phyloP scores from a whole-genome alignment of 2,329 filamentous ascomycete genomes.

The Westerdykella ornata region DNA sequence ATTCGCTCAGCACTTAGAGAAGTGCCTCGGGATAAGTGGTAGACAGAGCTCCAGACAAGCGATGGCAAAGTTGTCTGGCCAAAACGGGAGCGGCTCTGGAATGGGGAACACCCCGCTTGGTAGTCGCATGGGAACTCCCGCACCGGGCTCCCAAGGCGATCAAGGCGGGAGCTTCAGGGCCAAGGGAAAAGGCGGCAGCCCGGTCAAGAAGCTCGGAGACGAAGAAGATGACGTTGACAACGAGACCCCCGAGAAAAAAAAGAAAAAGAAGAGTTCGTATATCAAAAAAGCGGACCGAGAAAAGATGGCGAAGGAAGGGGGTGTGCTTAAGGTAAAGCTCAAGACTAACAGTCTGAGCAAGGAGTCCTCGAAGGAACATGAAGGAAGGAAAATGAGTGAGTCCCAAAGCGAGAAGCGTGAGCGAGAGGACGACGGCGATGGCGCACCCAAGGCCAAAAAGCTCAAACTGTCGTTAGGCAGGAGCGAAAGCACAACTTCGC shows the following conservation, averaged over 20 bases:
- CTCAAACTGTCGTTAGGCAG: constrained; percentile 27
- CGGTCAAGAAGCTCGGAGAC: constrained; percentile 25
- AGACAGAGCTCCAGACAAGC: constrained; percentile 46
- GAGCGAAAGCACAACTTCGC: constrained; percentile 1
- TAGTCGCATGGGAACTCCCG: constrained; percentile 39
- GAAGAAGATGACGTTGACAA: constrained; percentile 38
- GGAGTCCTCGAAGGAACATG: constrained; percentile 13
- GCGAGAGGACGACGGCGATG: constrained; percentile 24
- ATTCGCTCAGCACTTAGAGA: constrained; percentile 56
- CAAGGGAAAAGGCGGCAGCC: constrained; percentile 30
- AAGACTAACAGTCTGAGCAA: constrained; percentile 20
- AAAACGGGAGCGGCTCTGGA: constrained; percentile 35
- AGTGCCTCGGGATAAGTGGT: constrained; percentile 53
- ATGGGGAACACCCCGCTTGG: constrained; percentile 38
- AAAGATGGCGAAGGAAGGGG: constrained; percentile 14
- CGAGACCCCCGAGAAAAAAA: constrained; percentile 41
- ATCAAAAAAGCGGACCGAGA: constrained; percentile 38
- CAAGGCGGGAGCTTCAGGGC: constrained; percentile 19
- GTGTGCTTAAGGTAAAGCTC: constrained; percentile 29
- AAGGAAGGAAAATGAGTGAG: background rate
- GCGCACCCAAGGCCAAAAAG: constrained; percentile 34
- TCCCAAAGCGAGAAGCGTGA: constrained; percentile 22
- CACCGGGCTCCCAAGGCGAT: constrained; percentile 31
- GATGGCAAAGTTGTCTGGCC: constrained; percentile 41
- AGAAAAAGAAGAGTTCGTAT: constrained; percentile 46